Evolutionary conservation across 768 basidiomycete species (phyloP).

Genomic region (Boletus barrowsii): DNA sequence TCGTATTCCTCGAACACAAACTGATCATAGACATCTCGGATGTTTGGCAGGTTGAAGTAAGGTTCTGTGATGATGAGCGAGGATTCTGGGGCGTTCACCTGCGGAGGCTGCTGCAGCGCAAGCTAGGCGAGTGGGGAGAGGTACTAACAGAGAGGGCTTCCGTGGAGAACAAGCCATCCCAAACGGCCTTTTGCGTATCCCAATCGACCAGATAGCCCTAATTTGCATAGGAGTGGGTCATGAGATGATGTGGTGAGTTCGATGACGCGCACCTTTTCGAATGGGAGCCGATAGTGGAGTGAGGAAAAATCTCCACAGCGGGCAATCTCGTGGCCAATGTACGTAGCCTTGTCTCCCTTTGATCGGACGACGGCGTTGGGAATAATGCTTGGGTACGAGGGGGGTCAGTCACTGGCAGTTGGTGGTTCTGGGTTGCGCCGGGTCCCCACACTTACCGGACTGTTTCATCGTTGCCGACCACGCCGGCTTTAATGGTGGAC

Average conservation of each 20-base stretch:
- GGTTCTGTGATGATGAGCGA: slow-evolving; percentile 90
- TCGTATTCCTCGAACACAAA: slow-evolving; percentile 97
- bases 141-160: slow-evolving; percentile 59
- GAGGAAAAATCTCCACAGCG: slow-evolving; percentile 77
- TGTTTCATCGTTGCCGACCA: slow-evolving; percentile 35
- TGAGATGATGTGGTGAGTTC: not conserved
- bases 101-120: slow-evolving; percentile 11
- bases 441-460: slow-evolving; percentile 21
- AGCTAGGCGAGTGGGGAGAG: not conserved
- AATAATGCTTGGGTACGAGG: slow-evolving; percentile 48
- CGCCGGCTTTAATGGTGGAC: slow-evolving; percentile 73
- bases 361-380: slow-evolving; percentile 83
- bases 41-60: slow-evolving; percentile 88
- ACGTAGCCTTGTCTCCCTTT: slow-evolving; percentile 77
- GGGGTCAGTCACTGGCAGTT: not conserved
- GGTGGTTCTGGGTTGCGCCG: not conserved
- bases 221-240: slow-evolving; percentile 20
- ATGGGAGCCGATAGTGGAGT: slow-evolving; percentile 77
- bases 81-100: slow-evolving; percentile 73
- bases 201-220: slow-evolving; percentile 93
- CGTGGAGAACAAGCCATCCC: slow-evolving; percentile 85
- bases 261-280: slow-evolving; percentile 66
- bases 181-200: slow-evolving; percentile 92
- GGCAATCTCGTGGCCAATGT: slow-evolving; percentile 82
- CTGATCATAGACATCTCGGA: slow-evolving; percentile 92